A percentile compares a stretch with the other conserved stretches of the same genome.
phyloP scores from a whole-genome alignment of 495 filamentous ascomycete genomes.

The Bacidia gigantensis region DNA sequence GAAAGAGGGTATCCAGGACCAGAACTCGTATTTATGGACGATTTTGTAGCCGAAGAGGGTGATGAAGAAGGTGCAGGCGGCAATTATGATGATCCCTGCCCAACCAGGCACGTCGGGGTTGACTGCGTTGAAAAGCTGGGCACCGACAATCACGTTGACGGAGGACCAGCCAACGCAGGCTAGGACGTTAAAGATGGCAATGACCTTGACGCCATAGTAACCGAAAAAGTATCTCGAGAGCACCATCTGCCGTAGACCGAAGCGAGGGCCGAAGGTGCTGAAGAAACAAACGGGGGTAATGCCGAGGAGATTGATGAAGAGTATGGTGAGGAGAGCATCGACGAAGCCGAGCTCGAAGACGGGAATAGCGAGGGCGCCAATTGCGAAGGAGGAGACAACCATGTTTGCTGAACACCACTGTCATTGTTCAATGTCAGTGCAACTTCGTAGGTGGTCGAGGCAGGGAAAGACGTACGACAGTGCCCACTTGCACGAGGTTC shows the following conservation, averaged over 20 bases:
- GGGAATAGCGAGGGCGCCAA: constrained; percentile 57
- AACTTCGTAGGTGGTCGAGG: not conserved
- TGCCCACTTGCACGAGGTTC: constrained; percentile 53
- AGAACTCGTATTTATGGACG: constrained; percentile 70
- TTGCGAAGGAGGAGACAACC: constrained; percentile 70
- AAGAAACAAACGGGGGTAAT: constrained; percentile 66
- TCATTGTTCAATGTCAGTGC: not conserved
- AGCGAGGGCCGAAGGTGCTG: constrained; percentile 61
- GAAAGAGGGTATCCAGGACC: constrained; percentile 63
- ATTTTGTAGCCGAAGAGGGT: constrained; percentile 68
- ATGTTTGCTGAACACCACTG: constrained; percentile 80
- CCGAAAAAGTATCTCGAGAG: constrained; percentile 75
- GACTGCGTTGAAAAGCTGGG: constrained; percentile 65
- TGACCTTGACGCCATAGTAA: constrained; percentile 55
- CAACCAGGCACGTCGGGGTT: constrained; percentile 56
- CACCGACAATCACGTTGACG: constrained; percentile 70
- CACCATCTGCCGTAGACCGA: constrained; percentile 76
- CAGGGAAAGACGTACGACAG: constrained; percentile 43
- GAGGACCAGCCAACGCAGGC: constrained; percentile 68
- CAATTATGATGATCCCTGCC: constrained; percentile 67
- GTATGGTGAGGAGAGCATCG: constrained; percentile 59
- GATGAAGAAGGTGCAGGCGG: constrained; percentile 54
- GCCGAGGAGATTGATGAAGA: constrained; percentile 70
- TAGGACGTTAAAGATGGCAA: constrained; percentile 62
- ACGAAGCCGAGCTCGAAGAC: constrained; percentile 59